Evolutionary conservation across 768 basidiomycete genomes (phyloP), one percentile per base, ranked within the genome.

Genomic region (Trametes sanguinea): DNA sequence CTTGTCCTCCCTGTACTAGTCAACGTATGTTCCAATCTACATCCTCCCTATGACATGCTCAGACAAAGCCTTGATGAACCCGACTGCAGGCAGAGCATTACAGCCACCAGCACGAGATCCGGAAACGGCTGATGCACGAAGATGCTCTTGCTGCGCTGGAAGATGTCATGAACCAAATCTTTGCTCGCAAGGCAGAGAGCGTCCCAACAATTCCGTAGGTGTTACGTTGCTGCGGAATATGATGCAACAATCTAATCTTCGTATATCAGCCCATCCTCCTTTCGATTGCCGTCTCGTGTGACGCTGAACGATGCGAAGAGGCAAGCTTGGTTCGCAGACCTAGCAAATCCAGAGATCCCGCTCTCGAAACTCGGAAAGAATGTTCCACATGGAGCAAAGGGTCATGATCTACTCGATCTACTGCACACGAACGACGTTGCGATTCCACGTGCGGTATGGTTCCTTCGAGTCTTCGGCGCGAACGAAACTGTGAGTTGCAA

Each of bases 361-460:
- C 78, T 94, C 14, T 78, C 88, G 69, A 93, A 90, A 70, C 77
- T 94, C 9, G 89, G 89, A 6, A 92, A 92, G 75, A 90, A 85
- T 70, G 89, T 94, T 4, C 93, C 92, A 2, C 90, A 94, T 69
- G 90, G 90, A 0, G 88, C 88, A 4, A 94, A 92, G 73, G 93
- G 92, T 1, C 86, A 89, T 64, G 92, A 93, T 68, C 80, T 94
- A 32, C 76, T 95, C 53, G 92, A 94, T 62, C 76, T 94, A 45
- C 74, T 95, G 33, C 89, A 94, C 57, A 78, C 80, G 6, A 86
- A 92, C 56, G 83, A 87, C 59, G 89, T 94, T 30, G 88, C 88
- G 6, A 88, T 92, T 37, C 81, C 88, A 1, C 82, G 93, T 47
- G 93, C 93, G 3, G 85, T 94, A 6, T 95, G 93, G 93, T 90